phyloP scores from a whole-genome alignment of 2,329 filamentous ascomycete genomes.

The Ophiostoma piceae region DNA sequence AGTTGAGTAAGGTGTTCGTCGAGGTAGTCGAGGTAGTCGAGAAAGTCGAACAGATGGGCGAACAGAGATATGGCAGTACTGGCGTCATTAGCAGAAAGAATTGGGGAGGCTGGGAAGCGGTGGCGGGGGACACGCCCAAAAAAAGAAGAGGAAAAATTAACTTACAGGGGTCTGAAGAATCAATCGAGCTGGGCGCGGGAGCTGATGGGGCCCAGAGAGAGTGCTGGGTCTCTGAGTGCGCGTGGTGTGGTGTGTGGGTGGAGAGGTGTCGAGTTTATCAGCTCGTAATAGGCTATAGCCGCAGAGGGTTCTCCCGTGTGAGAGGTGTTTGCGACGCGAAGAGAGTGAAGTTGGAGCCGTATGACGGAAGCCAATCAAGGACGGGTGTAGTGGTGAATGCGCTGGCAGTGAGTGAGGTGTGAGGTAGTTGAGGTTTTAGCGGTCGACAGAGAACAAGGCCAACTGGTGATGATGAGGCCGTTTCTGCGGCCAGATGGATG shows the following conservation, averaged over 20 bases:
- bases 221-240: background rate
- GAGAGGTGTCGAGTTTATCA: slow-evolving; percentile 22
- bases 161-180: slow-evolving; percentile 23
- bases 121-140: slow-evolving; percentile 24
- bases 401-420: slow-evolving; percentile 3
- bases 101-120: slow-evolving; percentile 29
- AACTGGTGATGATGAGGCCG: background rate
- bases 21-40: slow-evolving; percentile 11
- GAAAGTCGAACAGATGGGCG: slow-evolving; percentile 15
- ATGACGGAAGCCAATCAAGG: slow-evolving; percentile 4
- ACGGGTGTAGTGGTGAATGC: background rate
- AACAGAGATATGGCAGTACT: slow-evolving; percentile 22
- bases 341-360: background rate
- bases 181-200: slow-evolving; percentile 20
- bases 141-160: slow-evolving; percentile 13
- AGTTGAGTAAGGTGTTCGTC: slow-evolving; percentile 15
- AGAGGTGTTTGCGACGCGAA: slow-evolving; percentile 18
- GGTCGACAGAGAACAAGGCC: background rate
- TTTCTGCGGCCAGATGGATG: slow-evolving; percentile 1
- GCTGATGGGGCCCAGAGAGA: slow-evolving; percentile 11
- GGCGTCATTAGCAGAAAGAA: slow-evolving; percentile 26
- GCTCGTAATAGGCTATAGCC: slow-evolving; percentile 23
- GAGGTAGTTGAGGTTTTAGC: background rate
- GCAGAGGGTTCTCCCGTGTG: slow-evolving; percentile 16
- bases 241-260: slow-evolving; percentile 12